Evolutionary conservation across 2,329 filamentous ascomycete species (phyloP).

Genomic region (Elsinoe batatas): DNA sequence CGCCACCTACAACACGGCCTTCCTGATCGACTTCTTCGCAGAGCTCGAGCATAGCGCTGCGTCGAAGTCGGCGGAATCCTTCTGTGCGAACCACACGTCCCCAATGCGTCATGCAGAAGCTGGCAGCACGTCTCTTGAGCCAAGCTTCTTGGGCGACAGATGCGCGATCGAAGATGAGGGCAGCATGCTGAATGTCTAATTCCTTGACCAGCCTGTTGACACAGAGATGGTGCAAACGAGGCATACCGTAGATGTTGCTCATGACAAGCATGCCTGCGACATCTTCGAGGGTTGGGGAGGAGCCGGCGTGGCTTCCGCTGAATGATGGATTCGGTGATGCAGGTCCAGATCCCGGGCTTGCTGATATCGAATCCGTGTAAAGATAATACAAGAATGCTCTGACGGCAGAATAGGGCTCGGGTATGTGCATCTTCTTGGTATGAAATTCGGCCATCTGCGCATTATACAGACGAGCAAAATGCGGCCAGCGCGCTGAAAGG

Average conservation of each 20-base stretch:
- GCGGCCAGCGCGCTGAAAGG: slow-evolving; percentile 88
- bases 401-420: slow-evolving; percentile 88
- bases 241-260: slow-evolving; percentile 97
- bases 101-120: slow-evolving; percentile 89
- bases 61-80: slow-evolving; percentile 73
- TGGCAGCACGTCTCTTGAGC: slow-evolving; percentile 78
- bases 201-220: slow-evolving; percentile 84
- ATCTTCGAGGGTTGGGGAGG: slow-evolving; percentile 58
- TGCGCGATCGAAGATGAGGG: slow-evolving; percentile 91
- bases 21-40: slow-evolving; percentile 91
- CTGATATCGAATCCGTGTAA: slow-evolving; percentile 80
- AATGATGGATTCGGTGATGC: slow-evolving; percentile 8
- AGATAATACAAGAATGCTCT: slow-evolving; percentile 92
- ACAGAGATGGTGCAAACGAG: slow-evolving; percentile 79
- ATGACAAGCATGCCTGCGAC: slow-evolving; percentile 92
- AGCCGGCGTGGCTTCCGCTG: neutral
- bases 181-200: slow-evolving; percentile 87
- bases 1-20: slow-evolving; percentile 79
- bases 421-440: slow-evolving; percentile 94
- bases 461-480: slow-evolving; percentile 84
- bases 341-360: slow-evolving; percentile 21
- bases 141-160: slow-evolving; percentile 85
- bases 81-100: slow-evolving; percentile 83
- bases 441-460: slow-evolving; percentile 97
- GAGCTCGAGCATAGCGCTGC: slow-evolving; percentile 73